Evolutionary conservation across 768 basidiomycete species (phyloP).

Genomic region (Dictyophora rubrovolvata): DNA sequence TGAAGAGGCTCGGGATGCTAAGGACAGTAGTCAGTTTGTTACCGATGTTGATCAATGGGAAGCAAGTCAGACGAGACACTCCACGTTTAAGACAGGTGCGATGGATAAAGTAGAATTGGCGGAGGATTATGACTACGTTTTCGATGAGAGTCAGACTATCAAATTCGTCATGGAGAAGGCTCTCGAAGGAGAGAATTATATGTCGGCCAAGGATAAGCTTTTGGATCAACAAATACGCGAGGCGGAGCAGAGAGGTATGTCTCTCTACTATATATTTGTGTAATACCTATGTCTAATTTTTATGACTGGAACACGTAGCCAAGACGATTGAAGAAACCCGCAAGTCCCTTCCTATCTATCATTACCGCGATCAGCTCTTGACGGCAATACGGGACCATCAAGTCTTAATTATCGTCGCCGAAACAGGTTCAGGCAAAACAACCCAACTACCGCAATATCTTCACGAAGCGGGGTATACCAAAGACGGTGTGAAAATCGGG

Average conservation of each 20-base stretch:
- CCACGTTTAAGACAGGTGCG: slow-evolving; percentile 84
- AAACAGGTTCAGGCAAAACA: slow-evolving; percentile 98
- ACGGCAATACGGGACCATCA: slow-evolving; percentile 86
- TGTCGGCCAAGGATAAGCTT: slow-evolving; percentile 79
- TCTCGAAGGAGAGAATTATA: slow-evolving; percentile 51
- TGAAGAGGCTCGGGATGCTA: slow-evolving; percentile 68
- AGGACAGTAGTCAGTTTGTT: slow-evolving; percentile 86
- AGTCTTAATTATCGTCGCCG: slow-evolving; percentile 94
- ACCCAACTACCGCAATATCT: slow-evolving; percentile 98
- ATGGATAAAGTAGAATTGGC: slow-evolving; percentile 76
- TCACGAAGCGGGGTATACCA: slow-evolving; percentile 93
- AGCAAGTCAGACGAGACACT: slow-evolving; percentile 78
- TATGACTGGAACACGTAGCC: slow-evolving; percentile 34
- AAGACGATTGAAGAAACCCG: slow-evolving; percentile 88
- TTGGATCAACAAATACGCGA: slow-evolving; percentile 84
- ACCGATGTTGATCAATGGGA: slow-evolving; percentile 99
- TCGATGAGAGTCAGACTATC: slow-evolving; percentile 96
- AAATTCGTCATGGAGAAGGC: slow-evolving; percentile 82
- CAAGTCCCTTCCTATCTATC: slow-evolving; percentile 86
- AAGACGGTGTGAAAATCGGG: slow-evolving; percentile 77
- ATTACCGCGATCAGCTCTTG: slow-evolving; percentile 80
- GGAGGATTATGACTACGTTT: slow-evolving; percentile 93
- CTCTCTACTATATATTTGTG: not conserved
- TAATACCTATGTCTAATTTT: slow-evolving; percentile 6
- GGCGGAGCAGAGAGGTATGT: slow-evolving; percentile 78